Evolutionary conservation across 176 grass and related monocot species (phyloP).

Genomic region (Carex myosuroides): DNA sequence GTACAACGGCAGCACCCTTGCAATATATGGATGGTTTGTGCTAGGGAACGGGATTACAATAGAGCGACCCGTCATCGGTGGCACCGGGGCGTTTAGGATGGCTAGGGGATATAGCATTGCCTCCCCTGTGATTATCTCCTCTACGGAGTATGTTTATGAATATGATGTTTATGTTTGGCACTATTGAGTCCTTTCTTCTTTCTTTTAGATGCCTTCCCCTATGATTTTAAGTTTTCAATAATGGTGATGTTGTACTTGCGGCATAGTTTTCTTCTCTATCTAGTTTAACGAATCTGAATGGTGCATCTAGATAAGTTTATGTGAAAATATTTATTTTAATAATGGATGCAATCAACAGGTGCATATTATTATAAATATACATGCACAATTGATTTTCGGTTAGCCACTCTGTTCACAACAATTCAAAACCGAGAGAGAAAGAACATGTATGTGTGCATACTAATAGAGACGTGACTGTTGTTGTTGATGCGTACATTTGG

Average conservation of each 20-base stretch:
- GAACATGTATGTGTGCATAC: too few species aligned
- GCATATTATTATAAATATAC: too few species aligned
- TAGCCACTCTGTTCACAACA: too few species aligned
- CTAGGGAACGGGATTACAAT: background rate
- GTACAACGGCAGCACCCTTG: background rate
- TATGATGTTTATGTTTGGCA: background rate
- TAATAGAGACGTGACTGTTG: too few species aligned
- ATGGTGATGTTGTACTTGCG: background rate
- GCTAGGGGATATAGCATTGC: background rate
- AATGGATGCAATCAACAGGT: too few species aligned
- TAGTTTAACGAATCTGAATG: too few species aligned
- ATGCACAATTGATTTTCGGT: too few species aligned
- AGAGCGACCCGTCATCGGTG: constrained; percentile 6
- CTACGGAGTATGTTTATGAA: background rate
- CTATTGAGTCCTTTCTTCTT: background rate
- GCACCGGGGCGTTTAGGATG: background rate
- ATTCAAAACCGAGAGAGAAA: too few species aligned
- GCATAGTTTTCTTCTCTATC: background rate
- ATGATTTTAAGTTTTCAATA: background rate
- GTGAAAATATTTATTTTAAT: too few species aligned
- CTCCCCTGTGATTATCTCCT: background rate
- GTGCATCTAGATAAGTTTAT: too few species aligned
- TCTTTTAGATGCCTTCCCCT: background rate
- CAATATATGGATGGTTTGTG: background rate
- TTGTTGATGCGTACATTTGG: too few species aligned